Evolutionary conservation across 768 basidiomycete genomes (phyloP).

Genomic region (Sistotremastrum niveocremeum): DNA sequence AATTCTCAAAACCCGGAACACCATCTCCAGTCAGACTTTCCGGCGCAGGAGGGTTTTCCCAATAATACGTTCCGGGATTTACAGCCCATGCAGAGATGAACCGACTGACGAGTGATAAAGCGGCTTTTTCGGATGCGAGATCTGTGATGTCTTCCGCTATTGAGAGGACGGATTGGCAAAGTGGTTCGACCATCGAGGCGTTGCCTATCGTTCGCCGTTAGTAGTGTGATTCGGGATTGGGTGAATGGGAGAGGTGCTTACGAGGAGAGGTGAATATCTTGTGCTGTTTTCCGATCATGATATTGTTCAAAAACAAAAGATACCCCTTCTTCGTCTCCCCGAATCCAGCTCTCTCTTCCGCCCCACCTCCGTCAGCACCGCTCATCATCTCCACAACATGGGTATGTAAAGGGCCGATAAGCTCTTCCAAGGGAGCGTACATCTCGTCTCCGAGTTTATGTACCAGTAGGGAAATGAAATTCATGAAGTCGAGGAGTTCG

Average conservation of each 20-base stretch:
- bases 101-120: constrained; percentile 64
- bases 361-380: constrained; percentile 65
- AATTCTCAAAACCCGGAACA: constrained; percentile 84
- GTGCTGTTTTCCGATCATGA: constrained; percentile 72
- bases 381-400: constrained; percentile 71
- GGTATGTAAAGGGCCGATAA: constrained; percentile 72
- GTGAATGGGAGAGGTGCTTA: constrained; percentile 24
- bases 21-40: constrained; percentile 13
- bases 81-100: constrained; percentile 53
- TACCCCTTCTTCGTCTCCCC: constrained; percentile 81
- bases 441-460: constrained; percentile 87
- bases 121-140: constrained; percentile 59
- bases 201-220: constrained; percentile 44
- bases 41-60: constrained; percentile 12
- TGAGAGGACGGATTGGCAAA: constrained; percentile 62
- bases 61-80: constrained; percentile 20
- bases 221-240: constrained; percentile 12
- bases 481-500: constrained; percentile 91
- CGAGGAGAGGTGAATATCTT: constrained; percentile 80
- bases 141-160: constrained; percentile 70
- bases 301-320: constrained; percentile 63
- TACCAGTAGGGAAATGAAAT: constrained; percentile 82
- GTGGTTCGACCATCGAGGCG: constrained; percentile 38
- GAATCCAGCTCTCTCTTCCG: constrained; percentile 74
- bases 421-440: constrained; percentile 78